Conservation (phyloP, 75 land plant species). For the Adiantum capillusveneris region DNA sequence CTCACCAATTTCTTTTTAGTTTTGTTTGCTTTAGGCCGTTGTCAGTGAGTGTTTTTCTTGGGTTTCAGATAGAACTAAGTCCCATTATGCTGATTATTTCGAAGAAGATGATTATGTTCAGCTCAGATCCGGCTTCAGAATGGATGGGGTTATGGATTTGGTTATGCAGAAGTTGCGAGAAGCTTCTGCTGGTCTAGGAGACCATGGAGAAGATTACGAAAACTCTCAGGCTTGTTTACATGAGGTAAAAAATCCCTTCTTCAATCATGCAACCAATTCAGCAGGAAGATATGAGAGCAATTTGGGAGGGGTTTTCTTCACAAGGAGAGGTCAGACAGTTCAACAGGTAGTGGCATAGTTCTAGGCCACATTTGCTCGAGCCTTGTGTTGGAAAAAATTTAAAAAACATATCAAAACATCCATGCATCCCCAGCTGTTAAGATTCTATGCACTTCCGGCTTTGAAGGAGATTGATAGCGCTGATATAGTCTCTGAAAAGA, state of each 20-base stretch:
- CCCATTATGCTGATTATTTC: no score
- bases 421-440: constrained; percentile 67
- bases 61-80: no score
- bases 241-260: constrained; percentile 10
- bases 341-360: constrained; percentile 1
- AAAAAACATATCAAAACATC: no score
- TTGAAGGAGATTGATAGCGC: constrained; percentile 6
- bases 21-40: no score
- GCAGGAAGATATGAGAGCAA: constrained; percentile 80
- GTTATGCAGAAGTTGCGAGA: not conserved
- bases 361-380: constrained; percentile 1
- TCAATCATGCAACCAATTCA: constrained; percentile 61
- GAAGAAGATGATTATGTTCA: not conserved
- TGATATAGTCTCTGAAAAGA: constrained; percentile 23
- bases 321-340: not conserved
- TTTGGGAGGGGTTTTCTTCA: constrained; percentile 51
- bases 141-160: no score
- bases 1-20: no score
- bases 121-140: not conserved
- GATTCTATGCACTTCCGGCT: constrained; percentile 43
- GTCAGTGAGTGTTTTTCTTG: no score
- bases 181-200: not conserved
- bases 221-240: not conserved
- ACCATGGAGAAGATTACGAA: not conserved
- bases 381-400: not conserved